phyloP scores from a whole-genome alignment of 2,329 filamentous ascomycete species.

The Paraconiothyrium sp. region DNA sequence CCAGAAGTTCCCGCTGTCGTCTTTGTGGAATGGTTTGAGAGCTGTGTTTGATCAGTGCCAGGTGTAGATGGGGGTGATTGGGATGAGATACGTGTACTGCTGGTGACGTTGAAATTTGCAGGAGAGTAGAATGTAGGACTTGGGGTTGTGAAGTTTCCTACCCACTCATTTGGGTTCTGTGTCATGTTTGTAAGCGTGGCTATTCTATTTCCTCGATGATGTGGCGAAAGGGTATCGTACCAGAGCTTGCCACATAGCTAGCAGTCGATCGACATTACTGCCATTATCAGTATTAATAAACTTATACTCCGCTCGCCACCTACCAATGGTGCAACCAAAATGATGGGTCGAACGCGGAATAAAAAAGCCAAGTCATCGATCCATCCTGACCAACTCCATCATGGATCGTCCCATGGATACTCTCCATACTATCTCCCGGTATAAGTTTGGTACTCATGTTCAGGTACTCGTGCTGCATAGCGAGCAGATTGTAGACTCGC shows the following conservation, averaged over 20 bases:
- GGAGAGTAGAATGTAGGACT: constrained; percentile 69
- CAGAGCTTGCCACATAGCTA: constrained; percentile 80
- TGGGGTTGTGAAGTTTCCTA: constrained; percentile 64
- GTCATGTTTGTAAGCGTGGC: neutral
- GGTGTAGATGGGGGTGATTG: neutral
- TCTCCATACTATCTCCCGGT: constrained; percentile 50
- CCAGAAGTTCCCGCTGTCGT: constrained; percentile 70
- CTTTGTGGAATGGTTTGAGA: constrained; percentile 73
- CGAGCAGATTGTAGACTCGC: constrained; percentile 70
- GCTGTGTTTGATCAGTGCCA: constrained; percentile 38
- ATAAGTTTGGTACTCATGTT: constrained; percentile 74
- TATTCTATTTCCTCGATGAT: neutral
- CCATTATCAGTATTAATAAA: neutral
- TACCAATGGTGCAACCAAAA: constrained; percentile 78
- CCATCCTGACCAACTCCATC: constrained; percentile 37
- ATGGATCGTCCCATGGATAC: constrained; percentile 42
- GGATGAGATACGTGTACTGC: constrained; percentile 57
- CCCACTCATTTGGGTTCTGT: constrained; percentile 71
- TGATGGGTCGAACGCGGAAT: constrained; percentile 80
- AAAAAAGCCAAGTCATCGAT: constrained; percentile 68
- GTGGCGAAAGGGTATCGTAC: constrained; percentile 2
- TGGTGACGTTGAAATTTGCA: constrained; percentile 63
- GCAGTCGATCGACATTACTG: constrained; percentile 76
- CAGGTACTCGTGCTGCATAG: constrained; percentile 50
- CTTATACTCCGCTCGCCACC: constrained; percentile 20